Percentiles rank a stretch among this genome's conserved stretches.
Conservation (phyloP, 352 stramenopile genomes). For the Globisporangium radiosum region DNA sequence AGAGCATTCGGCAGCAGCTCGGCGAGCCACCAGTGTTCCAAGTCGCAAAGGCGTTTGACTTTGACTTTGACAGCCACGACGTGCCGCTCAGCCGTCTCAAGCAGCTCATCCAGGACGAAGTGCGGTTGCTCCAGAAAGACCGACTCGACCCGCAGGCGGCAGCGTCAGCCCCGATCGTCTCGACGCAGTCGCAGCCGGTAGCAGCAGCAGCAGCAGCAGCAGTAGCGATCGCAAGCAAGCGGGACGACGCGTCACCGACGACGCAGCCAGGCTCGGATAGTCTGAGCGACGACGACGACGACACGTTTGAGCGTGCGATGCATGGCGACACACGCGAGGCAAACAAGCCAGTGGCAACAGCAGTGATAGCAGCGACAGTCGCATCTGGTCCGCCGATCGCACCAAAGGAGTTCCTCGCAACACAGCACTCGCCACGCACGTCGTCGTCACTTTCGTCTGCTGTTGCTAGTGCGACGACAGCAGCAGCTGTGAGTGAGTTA, state of each 20-base stretch:
- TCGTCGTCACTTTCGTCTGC: background rate
- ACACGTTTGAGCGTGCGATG: slow-evolving; percentile 11
- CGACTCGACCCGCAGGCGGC: slow-evolving; percentile 11
- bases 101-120: slow-evolving; percentile 72
- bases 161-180: slow-evolving; percentile 6
- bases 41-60: slow-evolving; percentile 67
- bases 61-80: slow-evolving; percentile 79
- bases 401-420: slow-evolving; percentile 11
- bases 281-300: slow-evolving; percentile 10
- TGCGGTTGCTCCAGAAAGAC: slow-evolving; percentile 58
- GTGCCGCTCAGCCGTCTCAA: slow-evolving; percentile 51
- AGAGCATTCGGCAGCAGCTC: slow-evolving; percentile 58
- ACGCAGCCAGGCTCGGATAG: slow-evolving; percentile 4
- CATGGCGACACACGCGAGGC: background rate
- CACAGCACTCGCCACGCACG: background rate
- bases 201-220: slow-evolving; percentile 2
- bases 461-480: background rate
- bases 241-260: slow-evolving; percentile 1
- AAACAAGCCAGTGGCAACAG: background rate
- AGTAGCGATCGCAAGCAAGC: slow-evolving; percentile 2
- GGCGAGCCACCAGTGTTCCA: slow-evolving; percentile 63
- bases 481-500: background rate
- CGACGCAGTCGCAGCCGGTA: slow-evolving; percentile 3
- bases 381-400: slow-evolving; percentile 2
- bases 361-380: too few species aligned